These are phyloP conservation scores for Cladorrhinum sp. DNA, from an alignment of 2,329 filamentous ascomycete genomes.

Conservation along the genomic window DNA sequence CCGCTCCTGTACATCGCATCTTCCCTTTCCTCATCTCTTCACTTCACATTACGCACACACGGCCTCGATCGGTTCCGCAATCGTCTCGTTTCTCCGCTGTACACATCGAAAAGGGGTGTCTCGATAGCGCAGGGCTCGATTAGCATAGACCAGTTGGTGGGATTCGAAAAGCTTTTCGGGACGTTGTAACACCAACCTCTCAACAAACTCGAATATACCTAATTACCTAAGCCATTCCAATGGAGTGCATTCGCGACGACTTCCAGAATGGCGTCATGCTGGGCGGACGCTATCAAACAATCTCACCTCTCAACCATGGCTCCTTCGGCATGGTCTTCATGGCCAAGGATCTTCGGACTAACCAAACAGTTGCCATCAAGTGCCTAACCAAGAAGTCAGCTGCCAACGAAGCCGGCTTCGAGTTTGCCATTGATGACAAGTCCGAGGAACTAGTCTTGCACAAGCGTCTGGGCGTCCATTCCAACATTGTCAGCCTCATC, in stretches of 20 bases:
- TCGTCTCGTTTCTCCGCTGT: slow-evolving; percentile 17
- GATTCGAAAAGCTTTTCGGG: slow-evolving; percentile 20
- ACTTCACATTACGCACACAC: slow-evolving; percentile 10
- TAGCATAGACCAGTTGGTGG: slow-evolving; percentile 27
- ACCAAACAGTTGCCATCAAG: slow-evolving; percentile 88
- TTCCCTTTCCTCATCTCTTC: slow-evolving; percentile 31
- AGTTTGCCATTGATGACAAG: slow-evolving; percentile 74
- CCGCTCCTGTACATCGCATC: slow-evolving; percentile 31
- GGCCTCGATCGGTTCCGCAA: slow-evolving; percentile 14
- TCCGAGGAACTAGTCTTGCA: slow-evolving; percentile 81
- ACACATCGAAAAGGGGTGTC: slow-evolving; percentile 25
- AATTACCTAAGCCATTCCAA: slow-evolving; percentile 31
- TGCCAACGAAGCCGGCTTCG: slow-evolving; percentile 55
- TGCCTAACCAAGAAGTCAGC: slow-evolving; percentile 83
- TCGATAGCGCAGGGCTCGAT: slow-evolving; percentile 24
- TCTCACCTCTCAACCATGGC: slow-evolving; percentile 95
- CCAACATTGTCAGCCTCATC: slow-evolving; percentile 90
- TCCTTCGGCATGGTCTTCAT: slow-evolving; percentile 99
- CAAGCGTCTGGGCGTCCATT: slow-evolving; percentile 71
- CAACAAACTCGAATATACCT: slow-evolving; percentile 27
- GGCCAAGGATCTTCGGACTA: slow-evolving; percentile 74
- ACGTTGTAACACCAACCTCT: slow-evolving; percentile 26
- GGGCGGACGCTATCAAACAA: slow-evolving; percentile 83
- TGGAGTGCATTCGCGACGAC: slow-evolving; percentile 85
- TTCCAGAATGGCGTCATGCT: slow-evolving; percentile 78